Base-by-base conservation (phyloP, 1,139 yeast genomes). In the Yamadazyma epiphylla region DNA sequence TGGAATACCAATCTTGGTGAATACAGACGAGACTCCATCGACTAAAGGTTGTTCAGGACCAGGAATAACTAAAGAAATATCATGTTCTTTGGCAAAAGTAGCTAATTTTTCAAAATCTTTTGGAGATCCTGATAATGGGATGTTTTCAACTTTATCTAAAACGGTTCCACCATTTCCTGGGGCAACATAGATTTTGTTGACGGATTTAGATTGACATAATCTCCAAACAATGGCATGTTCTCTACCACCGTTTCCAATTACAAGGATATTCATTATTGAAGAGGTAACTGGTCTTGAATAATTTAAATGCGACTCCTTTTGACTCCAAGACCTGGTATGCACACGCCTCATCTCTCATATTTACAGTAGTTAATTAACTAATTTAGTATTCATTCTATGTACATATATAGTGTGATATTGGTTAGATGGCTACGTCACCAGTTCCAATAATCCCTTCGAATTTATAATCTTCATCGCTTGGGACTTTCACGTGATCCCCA, bases 11-110 rank as follows among this genome's bases (percentile, higher is more conserved):
- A 83, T 82, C 34, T 69, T 70, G 35, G 66, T 60, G 70, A 91
- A 89, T 30, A 69, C 65, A 14, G 80, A 62, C 21, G 89, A 60
- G 38, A 91, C 79, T 27, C 99, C 99, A 51, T 91, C 97, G 24
- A 91, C 96, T 41, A 94, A 70, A 24, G 98, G 98, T 60, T 88
- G 96, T 62, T 94, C 99, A n/a, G 99, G 98, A 25, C 99, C 99
- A 22, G 98, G 98, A 30, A 94, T 72, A 9, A 88, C 98, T 41
- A 94, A 70, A 31, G 70, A 74, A 36, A 94, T 72, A 7, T 72
- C 50, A 37, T 89, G 66, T 25, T 75, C 74, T n/a, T 68, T 55
- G 6, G 96, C 94, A 58, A 88, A 87, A 37, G 74, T 57, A 34
- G 73, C 79, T 39, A 75, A 74, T 24, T 77, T 65, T 27, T 64